Percentiles rank a stretch among this genome's conserved stretches.
Evolutionary conservation across 164 flowering plant genomes (phyloP).

Genomic region (Platanus orientalis): DNA sequence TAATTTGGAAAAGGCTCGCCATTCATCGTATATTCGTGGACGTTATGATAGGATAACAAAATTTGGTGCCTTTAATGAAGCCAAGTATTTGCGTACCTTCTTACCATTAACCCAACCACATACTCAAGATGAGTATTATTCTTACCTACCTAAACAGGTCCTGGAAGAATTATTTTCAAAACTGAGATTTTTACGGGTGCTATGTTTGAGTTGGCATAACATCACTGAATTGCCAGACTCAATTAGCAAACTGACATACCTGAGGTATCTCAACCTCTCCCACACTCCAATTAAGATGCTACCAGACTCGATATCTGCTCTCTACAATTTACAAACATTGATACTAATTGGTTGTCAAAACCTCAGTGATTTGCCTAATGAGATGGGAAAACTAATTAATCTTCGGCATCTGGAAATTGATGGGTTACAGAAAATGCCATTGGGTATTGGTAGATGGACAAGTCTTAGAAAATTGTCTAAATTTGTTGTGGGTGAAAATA

Average conservation of each 20-base stretch:
- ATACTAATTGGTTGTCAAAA: neutral
- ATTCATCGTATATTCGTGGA: neutral
- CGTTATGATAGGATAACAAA: neutral
- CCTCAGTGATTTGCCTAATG: conserved; percentile 15
- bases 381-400: conserved; percentile 2
- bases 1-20: neutral
- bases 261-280: conserved; percentile 19
- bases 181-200: neutral
- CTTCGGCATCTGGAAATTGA: conserved; percentile 16
- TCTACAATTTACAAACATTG: conserved; percentile 12
- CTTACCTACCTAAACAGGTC: conserved; percentile 1
- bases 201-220: conserved; percentile 1
- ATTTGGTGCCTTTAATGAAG: neutral
- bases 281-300: conserved; percentile 2
- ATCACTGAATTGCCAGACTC: conserved; percentile 11
- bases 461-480: conserved; percentile 14
- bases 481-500: conserved; percentile 9
- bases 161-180: neutral
- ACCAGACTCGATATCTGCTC: conserved; percentile 7
- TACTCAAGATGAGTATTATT: no score
- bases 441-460: conserved; percentile 12
- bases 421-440: conserved; percentile 11
- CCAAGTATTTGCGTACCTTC: neutral
- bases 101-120: no score
- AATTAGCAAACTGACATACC: neutral